Evolutionary conservation across 805 yeast genomes (phyloP).

Genomic region (Cyberlindnera euphorbiae): DNA sequence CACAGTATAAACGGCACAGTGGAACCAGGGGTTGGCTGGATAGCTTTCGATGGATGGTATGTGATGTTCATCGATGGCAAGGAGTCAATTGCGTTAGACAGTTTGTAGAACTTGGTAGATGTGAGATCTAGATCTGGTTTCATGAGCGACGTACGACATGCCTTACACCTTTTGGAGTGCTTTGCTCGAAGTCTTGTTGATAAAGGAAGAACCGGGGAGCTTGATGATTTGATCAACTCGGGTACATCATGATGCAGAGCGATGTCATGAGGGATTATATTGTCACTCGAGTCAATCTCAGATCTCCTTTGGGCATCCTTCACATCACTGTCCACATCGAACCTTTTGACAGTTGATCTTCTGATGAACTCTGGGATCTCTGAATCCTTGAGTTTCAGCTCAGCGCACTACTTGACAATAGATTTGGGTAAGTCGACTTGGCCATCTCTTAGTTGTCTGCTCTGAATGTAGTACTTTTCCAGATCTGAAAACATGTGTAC

Average conservation of each 20-base stretch:
- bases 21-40: background rate
- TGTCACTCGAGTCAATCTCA: background rate
- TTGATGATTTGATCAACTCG: conserved; percentile 1
- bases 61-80: conserved; percentile 17
- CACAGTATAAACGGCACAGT: conserved; percentile 6
- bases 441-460: conserved; percentile 10
- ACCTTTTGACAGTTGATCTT: conserved; percentile 5
- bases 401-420: conserved; percentile 12
- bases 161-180: conserved; percentile 24
- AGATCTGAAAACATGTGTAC: conserved; percentile 14
- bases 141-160: conserved; percentile 25
- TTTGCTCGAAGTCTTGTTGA: conserved; percentile 20
- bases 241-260: conserved; percentile 6
- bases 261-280: conserved; percentile 3
- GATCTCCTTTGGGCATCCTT: background rate
- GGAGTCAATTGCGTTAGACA: conserved; percentile 24
- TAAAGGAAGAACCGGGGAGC: conserved; percentile 13
- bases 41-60: conserved; percentile 3
- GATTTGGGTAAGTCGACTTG: conserved; percentile 15
- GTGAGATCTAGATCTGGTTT: conserved; percentile 25
- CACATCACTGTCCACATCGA: conserved; percentile 5
- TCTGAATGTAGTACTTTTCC: conserved; percentile 19
- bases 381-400: conserved; percentile 11
- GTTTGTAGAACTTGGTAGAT: conserved; percentile 25
- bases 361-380: conserved; percentile 17